Conservation (phyloP, 2,329 filamentous ascomycete species). For the Aspergillus sclerotialis region DNA sequence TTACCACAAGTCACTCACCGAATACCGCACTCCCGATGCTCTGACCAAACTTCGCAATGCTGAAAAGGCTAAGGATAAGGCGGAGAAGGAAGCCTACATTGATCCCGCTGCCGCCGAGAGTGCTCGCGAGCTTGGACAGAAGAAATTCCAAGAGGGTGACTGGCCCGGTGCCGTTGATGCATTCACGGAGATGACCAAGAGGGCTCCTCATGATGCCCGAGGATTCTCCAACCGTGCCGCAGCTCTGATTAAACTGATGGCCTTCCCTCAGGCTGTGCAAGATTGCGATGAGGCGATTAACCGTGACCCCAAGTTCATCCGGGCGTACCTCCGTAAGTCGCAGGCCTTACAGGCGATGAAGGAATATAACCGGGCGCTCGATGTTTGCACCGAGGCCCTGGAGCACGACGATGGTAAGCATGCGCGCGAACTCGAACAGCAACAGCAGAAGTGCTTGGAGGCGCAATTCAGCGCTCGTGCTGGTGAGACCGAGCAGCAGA, state of each 20-base stretch:
- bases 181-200: conserved; percentile 95
- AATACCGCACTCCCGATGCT: conserved; percentile 92
- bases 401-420: conserved; percentile 77
- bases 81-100: conserved; percentile 72
- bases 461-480: conserved; percentile 87
- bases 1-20: conserved; percentile 89
- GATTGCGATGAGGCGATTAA: conserved; percentile 91
- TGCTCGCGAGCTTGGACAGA: conserved; percentile 87
- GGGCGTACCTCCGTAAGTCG: conserved; percentile 92
- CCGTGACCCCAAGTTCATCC: conserved; percentile 85
- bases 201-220: conserved; percentile 82
- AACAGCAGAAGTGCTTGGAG: conserved; percentile 84
- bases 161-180: conserved; percentile 93
- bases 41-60: conserved; percentile 85
- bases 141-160: conserved; percentile 94
- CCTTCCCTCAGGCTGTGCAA: conserved; percentile 85
- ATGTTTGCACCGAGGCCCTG: conserved; percentile 75
- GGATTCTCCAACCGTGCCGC: conserved; percentile 97
- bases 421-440: conserved; percentile 82
- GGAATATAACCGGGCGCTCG: conserved; percentile 91
- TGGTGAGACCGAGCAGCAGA: conserved; percentile 94
- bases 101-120: conserved; percentile 90
- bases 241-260: conserved; percentile 92
- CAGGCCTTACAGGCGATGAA: conserved; percentile 96
- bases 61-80: conserved; percentile 77